Percentiles rank a stretch among this genome's conserved stretches.
Conservation (phyloP, 2,329 filamentous ascomycete genomes). For the Ustulina deusta region DNA sequence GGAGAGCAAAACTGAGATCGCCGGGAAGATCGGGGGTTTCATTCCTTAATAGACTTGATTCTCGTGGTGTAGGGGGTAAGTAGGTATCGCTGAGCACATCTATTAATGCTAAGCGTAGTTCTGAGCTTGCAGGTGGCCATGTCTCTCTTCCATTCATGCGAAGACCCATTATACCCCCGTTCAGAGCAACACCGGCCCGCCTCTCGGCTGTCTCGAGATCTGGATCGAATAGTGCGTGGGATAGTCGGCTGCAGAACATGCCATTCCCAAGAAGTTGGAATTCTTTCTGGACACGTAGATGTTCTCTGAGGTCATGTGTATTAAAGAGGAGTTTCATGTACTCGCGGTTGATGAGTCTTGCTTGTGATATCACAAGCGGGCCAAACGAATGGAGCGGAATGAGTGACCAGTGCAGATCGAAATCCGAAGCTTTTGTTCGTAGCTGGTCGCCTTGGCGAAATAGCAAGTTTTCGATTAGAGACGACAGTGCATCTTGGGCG, state of each 20-base stretch:
- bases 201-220: conserved; percentile 84
- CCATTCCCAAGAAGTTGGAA: conserved; percentile 90
- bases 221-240: conserved; percentile 85
- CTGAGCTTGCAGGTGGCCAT: conserved; percentile 95
- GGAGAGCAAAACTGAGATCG: conserved; percentile 83
- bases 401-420: conserved; percentile 69
- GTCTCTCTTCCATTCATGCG: conserved; percentile 82
- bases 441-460: conserved; percentile 46
- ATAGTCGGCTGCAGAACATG: conserved; percentile 82
- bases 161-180: conserved; percentile 81
- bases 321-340: conserved; percentile 81
- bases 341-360: conserved; percentile 79
- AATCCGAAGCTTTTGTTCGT: conserved; percentile 45
- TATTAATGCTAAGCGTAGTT: conserved; percentile 89
- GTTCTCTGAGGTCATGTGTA: conserved; percentile 75
- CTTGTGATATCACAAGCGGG: conserved; percentile 79
- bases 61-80: conserved; percentile 43
- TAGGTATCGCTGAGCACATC: conserved; percentile 85
- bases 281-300: conserved; percentile 79
- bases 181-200: conserved; percentile 74
- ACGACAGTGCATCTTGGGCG: conserved; percentile 53
- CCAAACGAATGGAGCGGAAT: conserved; percentile 79
- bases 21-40: conserved; percentile 67
- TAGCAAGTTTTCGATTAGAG: conserved; percentile 57
- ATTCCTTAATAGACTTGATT: conserved; percentile 48